Conservation (phyloP, 2,329 filamentous ascomycete species). For the Penicillium oxalicum region DNA sequence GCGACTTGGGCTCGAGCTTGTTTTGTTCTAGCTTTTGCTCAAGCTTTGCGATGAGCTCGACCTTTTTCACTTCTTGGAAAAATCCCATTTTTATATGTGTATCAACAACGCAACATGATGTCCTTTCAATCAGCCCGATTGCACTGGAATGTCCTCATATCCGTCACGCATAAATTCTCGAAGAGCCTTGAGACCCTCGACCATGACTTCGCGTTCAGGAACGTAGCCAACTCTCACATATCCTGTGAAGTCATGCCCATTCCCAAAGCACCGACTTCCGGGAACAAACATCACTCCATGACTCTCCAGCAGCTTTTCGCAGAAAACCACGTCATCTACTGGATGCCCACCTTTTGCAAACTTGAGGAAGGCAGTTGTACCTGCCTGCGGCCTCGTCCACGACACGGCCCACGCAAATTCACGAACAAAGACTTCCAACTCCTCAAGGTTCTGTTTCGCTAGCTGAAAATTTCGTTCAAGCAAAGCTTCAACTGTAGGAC, state of each 20-base stretch:
- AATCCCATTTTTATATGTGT: neutral
- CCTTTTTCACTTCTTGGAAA: neutral
- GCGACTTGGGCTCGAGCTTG: slow-evolving; percentile 18
- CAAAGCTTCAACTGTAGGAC: slow-evolving; percentile 52
- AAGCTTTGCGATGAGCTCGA: neutral
- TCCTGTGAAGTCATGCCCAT: slow-evolving; percentile 58
- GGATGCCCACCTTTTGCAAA: slow-evolving; percentile 55
- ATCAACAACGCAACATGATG: neutral
- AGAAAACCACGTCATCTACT: slow-evolving; percentile 65
- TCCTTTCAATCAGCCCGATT: neutral
- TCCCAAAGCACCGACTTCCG: slow-evolving; percentile 65
- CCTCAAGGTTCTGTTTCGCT: slow-evolving; percentile 56
- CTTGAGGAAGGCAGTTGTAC: slow-evolving; percentile 69
- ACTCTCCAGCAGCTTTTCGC: slow-evolving; percentile 55
- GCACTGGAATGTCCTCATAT: slow-evolving; percentile 42
- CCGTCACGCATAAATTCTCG: slow-evolving; percentile 49
- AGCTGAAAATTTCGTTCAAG: slow-evolving; percentile 56
- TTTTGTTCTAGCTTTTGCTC: slow-evolving; percentile 16
- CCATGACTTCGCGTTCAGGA: slow-evolving; percentile 60
- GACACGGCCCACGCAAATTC: slow-evolving; percentile 53
- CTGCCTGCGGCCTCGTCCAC: slow-evolving; percentile 66
- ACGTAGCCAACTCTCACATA: slow-evolving; percentile 72
- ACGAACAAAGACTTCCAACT: slow-evolving; percentile 58
- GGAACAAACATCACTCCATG: slow-evolving; percentile 68
- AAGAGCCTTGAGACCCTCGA: slow-evolving; percentile 54